These are phyloP conservation scores for Glycyrrhiza uralensis DNA, from an alignment of 306 rosid genomes.

Conservation along the genomic window DNA sequence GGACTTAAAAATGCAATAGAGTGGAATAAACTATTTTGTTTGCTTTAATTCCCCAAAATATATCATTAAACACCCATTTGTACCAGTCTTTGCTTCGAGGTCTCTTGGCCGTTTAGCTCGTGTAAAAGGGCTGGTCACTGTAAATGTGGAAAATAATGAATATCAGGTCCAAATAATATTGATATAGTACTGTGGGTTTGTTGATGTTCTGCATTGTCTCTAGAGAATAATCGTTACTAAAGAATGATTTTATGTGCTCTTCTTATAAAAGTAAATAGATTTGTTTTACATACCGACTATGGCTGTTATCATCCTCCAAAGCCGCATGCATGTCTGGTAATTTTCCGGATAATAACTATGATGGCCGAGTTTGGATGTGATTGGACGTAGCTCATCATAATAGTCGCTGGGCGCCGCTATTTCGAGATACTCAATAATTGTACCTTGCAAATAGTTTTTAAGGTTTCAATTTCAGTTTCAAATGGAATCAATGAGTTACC, in stretches of 20 bases:
- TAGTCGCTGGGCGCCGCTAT: background rate
- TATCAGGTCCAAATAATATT: too few species aligned
- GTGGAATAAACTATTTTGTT: too few species aligned
- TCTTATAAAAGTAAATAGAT: background rate
- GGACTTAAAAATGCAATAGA: too few species aligned
- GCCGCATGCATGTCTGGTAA: background rate
- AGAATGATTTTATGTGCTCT: background rate
- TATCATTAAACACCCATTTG: too few species aligned
- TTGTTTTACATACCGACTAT: background rate
- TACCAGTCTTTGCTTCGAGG: background rate
- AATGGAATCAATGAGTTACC: too few species aligned
- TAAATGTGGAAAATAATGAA: too few species aligned
- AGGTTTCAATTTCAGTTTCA: too few species aligned
- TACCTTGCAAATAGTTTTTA: constrained; percentile 19
- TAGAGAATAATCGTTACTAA: background rate
- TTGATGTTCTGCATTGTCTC: too few species aligned
- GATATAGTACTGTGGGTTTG: too few species aligned
- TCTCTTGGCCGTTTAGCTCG: background rate
- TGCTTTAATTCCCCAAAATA: too few species aligned
- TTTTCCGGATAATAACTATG: background rate
- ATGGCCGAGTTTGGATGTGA: background rate
- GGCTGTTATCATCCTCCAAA: background rate
- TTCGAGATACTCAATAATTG: background rate
- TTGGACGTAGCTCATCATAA: too few species aligned
- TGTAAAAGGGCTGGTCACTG: background rate